Percentiles rank a stretch among this genome's conserved stretches.
phyloP scores from a whole-genome alignment of 805 yeast species.

The Teunomyces aglyptinius region DNA sequence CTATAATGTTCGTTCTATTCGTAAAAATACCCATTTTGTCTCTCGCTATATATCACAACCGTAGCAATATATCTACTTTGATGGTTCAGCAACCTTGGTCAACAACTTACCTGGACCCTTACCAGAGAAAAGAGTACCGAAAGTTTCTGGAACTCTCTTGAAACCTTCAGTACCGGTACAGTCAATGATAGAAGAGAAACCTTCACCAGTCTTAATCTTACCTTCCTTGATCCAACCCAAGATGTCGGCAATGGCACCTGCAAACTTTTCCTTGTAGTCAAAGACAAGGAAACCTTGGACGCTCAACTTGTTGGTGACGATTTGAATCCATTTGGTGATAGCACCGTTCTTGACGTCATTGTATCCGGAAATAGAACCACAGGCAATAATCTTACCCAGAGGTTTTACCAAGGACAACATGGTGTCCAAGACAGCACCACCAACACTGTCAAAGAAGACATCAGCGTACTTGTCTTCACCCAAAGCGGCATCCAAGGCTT shows the following conservation, averaged over 20 bases:
- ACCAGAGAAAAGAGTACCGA: conserved; percentile 47
- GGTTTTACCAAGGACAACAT: conserved; percentile 38
- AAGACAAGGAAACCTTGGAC: conserved; percentile 53
- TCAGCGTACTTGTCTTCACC: conserved; percentile 50
- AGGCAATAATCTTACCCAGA: conserved; percentile 49
- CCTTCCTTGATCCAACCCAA: conserved; percentile 40
- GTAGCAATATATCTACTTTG: not conserved
- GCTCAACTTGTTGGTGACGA: conserved; percentile 50
- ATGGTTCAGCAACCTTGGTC: conserved; percentile 33
- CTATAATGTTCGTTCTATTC: not conserved
- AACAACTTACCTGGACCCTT: conserved; percentile 52
- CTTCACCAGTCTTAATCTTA: conserved; percentile 26
- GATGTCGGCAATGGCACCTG: conserved; percentile 36
- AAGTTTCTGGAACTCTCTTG: conserved; percentile 42
- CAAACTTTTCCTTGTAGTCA: conserved; percentile 40
- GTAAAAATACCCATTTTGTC: not conserved
- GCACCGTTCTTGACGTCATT: conserved; percentile 20
- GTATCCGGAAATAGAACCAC: conserved; percentile 64
- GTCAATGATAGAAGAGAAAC: conserved; percentile 15
- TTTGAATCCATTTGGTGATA: conserved; percentile 34
- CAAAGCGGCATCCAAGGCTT: conserved; percentile 27
- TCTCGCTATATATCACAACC: not conserved
- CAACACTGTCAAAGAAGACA: conserved; percentile 61
- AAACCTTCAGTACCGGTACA: conserved; percentile 19
- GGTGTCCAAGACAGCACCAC: conserved; percentile 55